A percentile compares a stretch with the other conserved stretches of the same genome.
Evolutionary conservation across 495 filamentous ascomycete genomes (phyloP).

Genomic region (Penicillium dipodomyicola): DNA sequence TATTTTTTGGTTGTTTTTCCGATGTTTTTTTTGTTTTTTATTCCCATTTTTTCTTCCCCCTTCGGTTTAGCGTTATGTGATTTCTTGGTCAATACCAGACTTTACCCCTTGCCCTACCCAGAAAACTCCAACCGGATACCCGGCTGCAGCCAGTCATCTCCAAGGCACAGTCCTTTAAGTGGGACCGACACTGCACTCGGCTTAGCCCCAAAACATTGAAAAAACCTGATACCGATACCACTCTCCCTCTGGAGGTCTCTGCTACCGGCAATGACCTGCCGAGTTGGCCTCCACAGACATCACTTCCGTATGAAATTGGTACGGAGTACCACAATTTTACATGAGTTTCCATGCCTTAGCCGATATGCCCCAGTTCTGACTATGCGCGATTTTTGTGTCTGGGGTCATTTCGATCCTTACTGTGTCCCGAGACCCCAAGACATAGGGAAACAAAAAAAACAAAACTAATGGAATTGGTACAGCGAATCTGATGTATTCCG

Average conservation of each 20-base stretch:
- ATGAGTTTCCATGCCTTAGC: conserved; percentile 7
- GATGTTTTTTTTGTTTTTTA: not conserved
- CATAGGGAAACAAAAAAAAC: not conserved
- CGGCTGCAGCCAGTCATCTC: conserved; percentile 11
- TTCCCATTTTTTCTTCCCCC: conserved; percentile 5
- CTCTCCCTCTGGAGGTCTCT: not conserved
- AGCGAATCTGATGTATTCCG: conserved; percentile 2
- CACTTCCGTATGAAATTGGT: not conserved
- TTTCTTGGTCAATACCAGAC: conserved; percentile 11
- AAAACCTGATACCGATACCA: conserved; percentile 6
- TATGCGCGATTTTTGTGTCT: conserved; percentile 34
- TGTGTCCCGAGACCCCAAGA: conserved; percentile 1
- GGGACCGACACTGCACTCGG: not conserved
- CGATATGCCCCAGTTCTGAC: conserved; percentile 21
- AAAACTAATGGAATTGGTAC: conserved; percentile 8
- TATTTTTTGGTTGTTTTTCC: not conserved
- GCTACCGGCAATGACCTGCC: conserved; percentile 13
- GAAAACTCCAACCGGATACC: conserved; percentile 6
- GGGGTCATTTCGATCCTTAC: conserved; percentile 6
- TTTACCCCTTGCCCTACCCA: conserved; percentile 17
- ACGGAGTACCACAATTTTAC: not conserved
- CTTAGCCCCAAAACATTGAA: conserved; percentile 6
- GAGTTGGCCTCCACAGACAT: conserved; percentile 13
- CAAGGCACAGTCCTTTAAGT: not conserved
- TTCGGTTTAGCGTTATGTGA: not conserved